phyloP scores from a whole-genome alignment of 148 eudicot species.

The Gaultheria prostrata region DNA sequence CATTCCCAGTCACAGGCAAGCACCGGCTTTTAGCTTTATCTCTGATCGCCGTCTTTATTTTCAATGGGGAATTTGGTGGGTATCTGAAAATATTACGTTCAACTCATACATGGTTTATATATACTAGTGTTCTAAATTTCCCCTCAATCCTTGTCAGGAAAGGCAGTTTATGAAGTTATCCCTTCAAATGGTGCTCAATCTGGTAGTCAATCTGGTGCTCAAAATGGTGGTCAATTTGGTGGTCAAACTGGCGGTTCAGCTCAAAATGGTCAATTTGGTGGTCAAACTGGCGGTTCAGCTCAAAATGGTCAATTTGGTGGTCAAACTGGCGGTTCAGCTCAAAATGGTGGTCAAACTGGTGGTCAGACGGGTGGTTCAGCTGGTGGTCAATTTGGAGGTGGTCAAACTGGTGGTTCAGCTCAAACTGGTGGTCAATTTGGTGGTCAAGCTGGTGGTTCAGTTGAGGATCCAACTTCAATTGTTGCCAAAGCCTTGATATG shows the following conservation, averaged over 20 bases:
- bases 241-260: not conserved
- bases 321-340: not conserved
- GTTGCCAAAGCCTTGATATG: constrained; percentile 54
- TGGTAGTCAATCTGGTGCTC: not conserved
- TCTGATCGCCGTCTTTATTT: constrained; percentile 24
- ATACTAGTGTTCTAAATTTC: not conserved
- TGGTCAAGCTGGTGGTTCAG: constrained; percentile 18
- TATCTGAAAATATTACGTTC: not conserved
- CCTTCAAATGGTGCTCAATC: constrained; percentile 22
- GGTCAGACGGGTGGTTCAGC: not conserved
- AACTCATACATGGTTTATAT: not conserved
- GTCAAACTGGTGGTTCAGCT: not conserved
- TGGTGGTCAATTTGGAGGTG: not conserved
- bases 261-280: constrained; percentile 2
- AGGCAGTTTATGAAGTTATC: constrained; percentile 22
- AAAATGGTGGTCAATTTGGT: not conserved
- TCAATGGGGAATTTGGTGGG: constrained; percentile 32
- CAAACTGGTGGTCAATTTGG: no score
- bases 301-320: not conserved
- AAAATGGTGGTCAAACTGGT: not conserved
- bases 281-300: not conserved
- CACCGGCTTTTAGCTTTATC: constrained; percentile 26
- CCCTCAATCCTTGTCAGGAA: constrained; percentile 25
- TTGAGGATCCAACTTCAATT: constrained; percentile 37
- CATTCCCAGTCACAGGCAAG: constrained; percentile 17